phyloP scores from a whole-genome alignment of 345 rosid species.

The Xanthoceras sorbifolium region DNA sequence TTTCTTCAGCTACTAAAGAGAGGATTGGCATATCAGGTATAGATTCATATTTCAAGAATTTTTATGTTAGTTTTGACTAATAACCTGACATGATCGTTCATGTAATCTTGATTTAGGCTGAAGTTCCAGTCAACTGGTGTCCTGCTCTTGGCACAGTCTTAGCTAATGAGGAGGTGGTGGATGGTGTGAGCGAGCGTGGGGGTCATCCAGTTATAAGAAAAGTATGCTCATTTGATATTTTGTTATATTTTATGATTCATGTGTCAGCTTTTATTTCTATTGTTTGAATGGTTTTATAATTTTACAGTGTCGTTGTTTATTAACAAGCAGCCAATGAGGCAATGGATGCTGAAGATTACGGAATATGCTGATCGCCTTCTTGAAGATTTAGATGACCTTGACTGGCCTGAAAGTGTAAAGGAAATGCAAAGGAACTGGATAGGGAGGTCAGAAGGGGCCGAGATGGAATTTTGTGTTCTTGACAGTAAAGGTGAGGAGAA shows the following conservation, averaged over 20 bases:
- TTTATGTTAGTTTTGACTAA: slow-evolving; percentile 18
- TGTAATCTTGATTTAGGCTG: slow-evolving; percentile 60
- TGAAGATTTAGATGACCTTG: slow-evolving; percentile 86
- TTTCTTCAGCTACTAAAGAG: slow-evolving; percentile 92
- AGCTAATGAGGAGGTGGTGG: slow-evolving; percentile 98
- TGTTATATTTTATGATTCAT: neutral
- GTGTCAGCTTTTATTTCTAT: slow-evolving; percentile 30
- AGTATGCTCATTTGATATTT: slow-evolving; percentile 43
- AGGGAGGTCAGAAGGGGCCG: slow-evolving; percentile 92
- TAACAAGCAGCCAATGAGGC: slow-evolving; percentile 99
- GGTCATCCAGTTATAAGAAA: slow-evolving; percentile 94
- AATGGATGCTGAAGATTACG: slow-evolving; percentile 97
- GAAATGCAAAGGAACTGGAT: slow-evolving; percentile 98
- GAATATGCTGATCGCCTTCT: slow-evolving; percentile 93
- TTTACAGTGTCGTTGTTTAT: slow-evolving; percentile 95
- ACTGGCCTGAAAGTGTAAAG: slow-evolving; percentile 93
- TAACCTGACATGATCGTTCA: slow-evolving; percentile 27
- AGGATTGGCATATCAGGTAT: slow-evolving; percentile 97
- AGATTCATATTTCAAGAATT: slow-evolving; percentile 21
- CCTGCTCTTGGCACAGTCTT: slow-evolving; percentile 98
- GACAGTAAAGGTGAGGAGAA: slow-evolving; percentile 54
- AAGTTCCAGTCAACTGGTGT: slow-evolving; percentile 98
- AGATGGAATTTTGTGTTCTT: slow-evolving; percentile 63
- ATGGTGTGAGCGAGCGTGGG: slow-evolving; percentile 98
- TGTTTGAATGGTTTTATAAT: slow-evolving; percentile 65